Conservation (phyloP, 257 asterid genomes). For the Solanum chaucha region DNA sequence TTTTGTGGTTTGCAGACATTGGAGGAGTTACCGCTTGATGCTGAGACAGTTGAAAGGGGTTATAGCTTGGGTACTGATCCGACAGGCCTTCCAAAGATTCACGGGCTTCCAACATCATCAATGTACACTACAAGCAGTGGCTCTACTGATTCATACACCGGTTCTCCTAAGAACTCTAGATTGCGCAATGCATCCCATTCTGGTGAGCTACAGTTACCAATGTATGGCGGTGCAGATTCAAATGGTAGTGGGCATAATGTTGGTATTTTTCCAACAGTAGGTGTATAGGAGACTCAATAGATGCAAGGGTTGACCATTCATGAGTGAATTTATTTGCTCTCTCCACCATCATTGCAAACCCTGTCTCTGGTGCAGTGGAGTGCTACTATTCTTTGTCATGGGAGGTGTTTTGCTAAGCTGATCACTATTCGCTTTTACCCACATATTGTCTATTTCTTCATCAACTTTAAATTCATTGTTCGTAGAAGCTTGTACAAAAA, state of each 20-base stretch:
- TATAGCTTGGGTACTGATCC: constrained; percentile 61
- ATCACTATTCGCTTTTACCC: constrained; percentile 1
- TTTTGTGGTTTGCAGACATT: constrained; percentile 34
- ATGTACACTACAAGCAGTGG: constrained; percentile 39
- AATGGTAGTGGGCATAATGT: constrained; percentile 54
- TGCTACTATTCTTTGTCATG: constrained; percentile 23
- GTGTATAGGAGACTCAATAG: constrained; percentile 18
- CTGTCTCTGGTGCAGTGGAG: constrained; percentile 14
- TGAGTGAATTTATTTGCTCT: constrained; percentile 11
- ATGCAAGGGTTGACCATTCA: background rate
- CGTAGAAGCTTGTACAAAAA: background rate
- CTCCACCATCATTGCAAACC: background rate
- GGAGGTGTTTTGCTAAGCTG: background rate
- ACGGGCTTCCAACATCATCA: constrained; percentile 83
- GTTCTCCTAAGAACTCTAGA: constrained; percentile 44
- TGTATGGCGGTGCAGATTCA: constrained; percentile 29
- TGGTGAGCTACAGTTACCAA: constrained; percentile 67
- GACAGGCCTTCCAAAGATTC: constrained; percentile 88
- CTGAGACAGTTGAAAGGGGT: constrained; percentile 84
- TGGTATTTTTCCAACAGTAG: constrained; percentile 42
- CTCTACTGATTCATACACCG: constrained; percentile 38
- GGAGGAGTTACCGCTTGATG: constrained; percentile 93
- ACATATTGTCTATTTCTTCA: background rate
- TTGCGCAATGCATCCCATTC: constrained; percentile 80
- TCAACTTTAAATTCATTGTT: background rate